A percentile compares a stretch with the other conserved stretches of the same genome.
These are phyloP conservation scores for Diversispora eburnea DNA, from an alignment of 192 early-diverging fungal species.

Conservation along the genomic window DNA sequence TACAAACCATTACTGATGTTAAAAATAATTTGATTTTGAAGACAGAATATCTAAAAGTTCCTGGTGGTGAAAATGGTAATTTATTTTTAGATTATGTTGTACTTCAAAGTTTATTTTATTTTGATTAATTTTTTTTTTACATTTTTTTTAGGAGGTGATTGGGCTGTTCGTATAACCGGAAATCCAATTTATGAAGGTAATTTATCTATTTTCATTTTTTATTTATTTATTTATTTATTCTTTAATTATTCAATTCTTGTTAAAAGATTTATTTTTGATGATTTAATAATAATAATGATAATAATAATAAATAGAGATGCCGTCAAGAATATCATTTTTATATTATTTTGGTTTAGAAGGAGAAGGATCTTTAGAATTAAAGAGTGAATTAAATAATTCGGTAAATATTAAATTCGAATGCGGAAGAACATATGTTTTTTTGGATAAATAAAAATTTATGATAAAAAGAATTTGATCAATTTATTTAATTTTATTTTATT, in stretches of 20 bases:
- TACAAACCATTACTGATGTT: conserved; percentile 69
- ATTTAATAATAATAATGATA: no score
- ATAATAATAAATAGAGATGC: conserved; percentile 27
- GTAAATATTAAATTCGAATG: not conserved
- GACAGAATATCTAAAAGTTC: conserved; percentile 72
- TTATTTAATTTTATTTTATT: no score
- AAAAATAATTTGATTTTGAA: conserved; percentile 60
- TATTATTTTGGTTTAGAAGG: conserved; percentile 84
- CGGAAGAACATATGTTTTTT: no score
- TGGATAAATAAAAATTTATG: no score
- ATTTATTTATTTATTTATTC: no score
- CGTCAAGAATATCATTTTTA: conserved; percentile 53
- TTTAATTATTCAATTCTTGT: no score
- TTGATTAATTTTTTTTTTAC: conserved; percentile 25
- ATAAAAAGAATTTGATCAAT: no score
- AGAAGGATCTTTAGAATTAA: conserved; percentile 55
- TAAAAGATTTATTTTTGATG: no score
- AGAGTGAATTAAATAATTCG: conserved; percentile 13
- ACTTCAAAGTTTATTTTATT: conserved; percentile 35
- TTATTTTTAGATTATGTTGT: conserved; percentile 19
- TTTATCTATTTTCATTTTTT: no score
- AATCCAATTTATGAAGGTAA: conserved; percentile 51
- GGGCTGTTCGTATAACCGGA: conserved; percentile 76
- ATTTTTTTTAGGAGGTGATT: conserved; percentile 59
- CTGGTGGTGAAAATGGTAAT: conserved; percentile 59